Conservation (phyloP, 331 rosid genomes). For the Telfairia occidentalis region DNA sequence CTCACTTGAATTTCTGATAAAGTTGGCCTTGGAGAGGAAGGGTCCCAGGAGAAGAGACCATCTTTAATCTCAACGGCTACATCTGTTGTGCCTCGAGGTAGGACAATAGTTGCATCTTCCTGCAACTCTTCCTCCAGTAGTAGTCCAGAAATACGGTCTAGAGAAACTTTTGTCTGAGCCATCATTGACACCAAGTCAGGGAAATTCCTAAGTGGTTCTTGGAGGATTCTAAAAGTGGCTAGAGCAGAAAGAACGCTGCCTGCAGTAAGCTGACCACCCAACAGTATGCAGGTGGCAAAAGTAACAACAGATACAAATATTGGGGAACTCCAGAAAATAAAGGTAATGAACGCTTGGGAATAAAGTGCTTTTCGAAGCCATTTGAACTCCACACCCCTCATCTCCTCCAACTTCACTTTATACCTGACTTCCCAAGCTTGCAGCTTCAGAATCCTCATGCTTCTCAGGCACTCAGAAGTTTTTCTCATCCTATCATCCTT, state of each 20-base stretch:
- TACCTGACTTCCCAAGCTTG: constrained; percentile 99
- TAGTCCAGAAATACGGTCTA: constrained; percentile 83
- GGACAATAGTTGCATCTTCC: constrained; percentile 71
- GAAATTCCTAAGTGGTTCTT: constrained; percentile 96
- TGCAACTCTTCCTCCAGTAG: constrained; percentile 86
- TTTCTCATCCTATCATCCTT: constrained; percentile 98
- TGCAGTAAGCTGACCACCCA: constrained; percentile 79
- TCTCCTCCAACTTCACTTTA: constrained; percentile 60
- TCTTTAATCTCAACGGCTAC: constrained; percentile 66
- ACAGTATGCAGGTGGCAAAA: constrained; percentile 67
- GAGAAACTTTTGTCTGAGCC: constrained; percentile 99
- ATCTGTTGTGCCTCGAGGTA: constrained; percentile 62
- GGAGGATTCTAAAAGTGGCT: constrained; percentile 97
- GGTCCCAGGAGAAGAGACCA: constrained; percentile 74
- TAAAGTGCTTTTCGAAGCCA: constrained; percentile 95
- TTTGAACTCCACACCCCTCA: constrained; percentile 88
- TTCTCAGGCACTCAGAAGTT: constrained; percentile 90
- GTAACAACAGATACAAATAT: constrained; percentile 96
- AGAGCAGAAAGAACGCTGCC: constrained; percentile 97
- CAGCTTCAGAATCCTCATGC: constrained; percentile 94
- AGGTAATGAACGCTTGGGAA: constrained; percentile 95
- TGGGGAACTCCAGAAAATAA: constrained; percentile 99
- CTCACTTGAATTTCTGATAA: constrained; percentile 64
- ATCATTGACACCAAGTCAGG: constrained; percentile 96
- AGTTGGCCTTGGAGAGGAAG: constrained; percentile 59